phyloP scores from a whole-genome alignment of 495 filamentous ascomycete species.

The Penicillium steckii region DNA sequence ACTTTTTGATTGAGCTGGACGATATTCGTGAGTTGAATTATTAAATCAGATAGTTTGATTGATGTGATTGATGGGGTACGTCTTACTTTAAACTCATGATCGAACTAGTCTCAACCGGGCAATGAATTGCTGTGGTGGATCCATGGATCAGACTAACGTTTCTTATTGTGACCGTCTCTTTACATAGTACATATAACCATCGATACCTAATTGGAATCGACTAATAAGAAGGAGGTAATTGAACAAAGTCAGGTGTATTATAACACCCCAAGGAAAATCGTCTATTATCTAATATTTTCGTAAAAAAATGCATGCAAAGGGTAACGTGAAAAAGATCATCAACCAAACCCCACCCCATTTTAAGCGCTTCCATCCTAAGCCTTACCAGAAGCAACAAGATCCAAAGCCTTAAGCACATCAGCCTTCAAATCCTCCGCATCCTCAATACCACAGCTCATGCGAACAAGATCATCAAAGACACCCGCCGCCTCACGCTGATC shows the following conservation, averaged over 20 bases:
- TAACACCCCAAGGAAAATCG: constrained; percentile 10
- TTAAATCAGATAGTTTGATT: no score
- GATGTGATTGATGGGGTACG: not conserved
- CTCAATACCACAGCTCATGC: constrained; percentile 91
- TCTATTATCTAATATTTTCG: constrained; percentile 25
- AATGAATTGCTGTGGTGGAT: not conserved
- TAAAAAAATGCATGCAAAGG: constrained; percentile 8
- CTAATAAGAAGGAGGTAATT: not conserved
- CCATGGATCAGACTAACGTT: not conserved
- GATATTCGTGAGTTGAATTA: no score
- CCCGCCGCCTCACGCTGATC: constrained; percentile 88
- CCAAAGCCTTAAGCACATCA: constrained; percentile 84
- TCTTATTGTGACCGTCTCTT: no score
- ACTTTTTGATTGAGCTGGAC: no score
- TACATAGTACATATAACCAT: no score
- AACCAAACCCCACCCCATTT: not conserved
- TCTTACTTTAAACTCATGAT: no score
- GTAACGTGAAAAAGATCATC: not conserved
- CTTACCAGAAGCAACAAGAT: constrained; percentile 58
- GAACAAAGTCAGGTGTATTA: not conserved
- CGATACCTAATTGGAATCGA: not conserved
- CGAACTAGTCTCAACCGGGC: not conserved
- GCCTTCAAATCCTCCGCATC: constrained; percentile 79
- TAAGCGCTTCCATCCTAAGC: constrained; percentile 28
- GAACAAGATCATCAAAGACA: constrained; percentile 95